Evolutionary conservation across 805 yeast genomes (phyloP).

Genomic region (Brettanomyces bruxellensis): DNA sequence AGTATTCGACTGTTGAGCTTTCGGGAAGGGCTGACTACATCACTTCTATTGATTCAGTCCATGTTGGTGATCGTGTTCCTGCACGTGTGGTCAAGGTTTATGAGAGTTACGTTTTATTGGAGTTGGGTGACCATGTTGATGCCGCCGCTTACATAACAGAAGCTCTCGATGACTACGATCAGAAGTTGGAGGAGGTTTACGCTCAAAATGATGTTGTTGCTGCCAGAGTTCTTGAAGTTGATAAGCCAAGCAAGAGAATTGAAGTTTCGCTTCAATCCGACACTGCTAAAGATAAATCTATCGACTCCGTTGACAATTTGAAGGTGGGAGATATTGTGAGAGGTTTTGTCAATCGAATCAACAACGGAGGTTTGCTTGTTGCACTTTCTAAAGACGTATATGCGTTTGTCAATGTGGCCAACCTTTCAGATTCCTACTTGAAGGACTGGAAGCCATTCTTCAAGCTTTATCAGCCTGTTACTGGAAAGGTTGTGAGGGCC

Average conservation of each 20-base stretch:
- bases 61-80: conserved; percentile 47
- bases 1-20: conserved; percentile 29
- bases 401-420: conserved; percentile 75
- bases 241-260: conserved; percentile 40
- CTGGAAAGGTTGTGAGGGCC: conserved; percentile 62
- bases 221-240: conserved; percentile 45
- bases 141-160: conserved; percentile 70
- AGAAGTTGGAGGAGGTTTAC: conserved; percentile 40
- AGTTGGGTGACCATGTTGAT: conserved; percentile 51
- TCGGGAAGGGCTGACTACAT: conserved; percentile 38
- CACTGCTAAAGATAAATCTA: conserved; percentile 39
- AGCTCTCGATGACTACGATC: conserved; percentile 60
- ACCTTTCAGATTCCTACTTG: conserved; percentile 71
- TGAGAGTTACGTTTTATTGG: conserved; percentile 56
- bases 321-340: conserved; percentile 63
- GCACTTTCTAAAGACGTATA: conserved; percentile 60
- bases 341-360: conserved; percentile 72
- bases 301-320: conserved; percentile 43
- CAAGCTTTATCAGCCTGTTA: conserved; percentile 61
- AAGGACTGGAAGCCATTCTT: conserved; percentile 83
- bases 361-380: conserved; percentile 71
- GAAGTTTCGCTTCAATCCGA: conserved; percentile 53
- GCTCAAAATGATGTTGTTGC: conserved; percentile 44
- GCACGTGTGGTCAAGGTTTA: conserved; percentile 53
- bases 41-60: conserved; percentile 37